Evolutionary conservation across 305 asterid species (phyloP), one percentile per base, ranked within the genome.

Genomic region (Nicotiana rustica): DNA sequence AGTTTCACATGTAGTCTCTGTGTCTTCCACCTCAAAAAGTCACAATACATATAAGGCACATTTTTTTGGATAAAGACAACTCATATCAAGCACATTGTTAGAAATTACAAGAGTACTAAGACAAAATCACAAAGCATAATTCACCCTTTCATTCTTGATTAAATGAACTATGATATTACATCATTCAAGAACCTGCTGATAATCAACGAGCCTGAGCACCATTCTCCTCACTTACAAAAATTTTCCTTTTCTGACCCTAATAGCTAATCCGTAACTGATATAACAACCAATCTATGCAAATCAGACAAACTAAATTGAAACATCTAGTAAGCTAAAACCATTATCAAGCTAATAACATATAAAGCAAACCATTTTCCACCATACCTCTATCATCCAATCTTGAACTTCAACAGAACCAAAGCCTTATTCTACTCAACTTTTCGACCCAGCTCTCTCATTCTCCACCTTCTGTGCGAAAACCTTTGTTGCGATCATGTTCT

Each of bases 401-500:
- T 59, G 65, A 59, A 6, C 65, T 59, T 59, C 64, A 73, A 56
- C 49, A 4, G n/a, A 80, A 44, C 33, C 31, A 10, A 64, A 49
- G 7, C 79, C 64, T 73, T 25, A 73, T 25, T 73, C 41, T 2
- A 4, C 7, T 83, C 85, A 94, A 68, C 86, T 88, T 84, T 86
- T 93, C 1, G 91, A 61, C 84, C 77, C 81, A 15, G 90, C 90
- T 80, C 88, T 90, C 90, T 92, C 96, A 49, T 87, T 92, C 88
- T 93, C 98, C 86, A 81, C 86, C 87, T 85, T 88, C 92, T 93
- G 92, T 25, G 95, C 97, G 65, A 92, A 93, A 47, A 90, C 47
- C 87, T 94, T 94, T 1, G 97, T 91, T 0, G 98, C 99, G 71
- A 91, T 85, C 98, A 95, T 92, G 79, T 91, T 94, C 81, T 93